These are phyloP conservation scores for Verticillium nubilum DNA, from an alignment of 2,329 filamentous ascomycete genomes.

Conservation along the genomic window DNA sequence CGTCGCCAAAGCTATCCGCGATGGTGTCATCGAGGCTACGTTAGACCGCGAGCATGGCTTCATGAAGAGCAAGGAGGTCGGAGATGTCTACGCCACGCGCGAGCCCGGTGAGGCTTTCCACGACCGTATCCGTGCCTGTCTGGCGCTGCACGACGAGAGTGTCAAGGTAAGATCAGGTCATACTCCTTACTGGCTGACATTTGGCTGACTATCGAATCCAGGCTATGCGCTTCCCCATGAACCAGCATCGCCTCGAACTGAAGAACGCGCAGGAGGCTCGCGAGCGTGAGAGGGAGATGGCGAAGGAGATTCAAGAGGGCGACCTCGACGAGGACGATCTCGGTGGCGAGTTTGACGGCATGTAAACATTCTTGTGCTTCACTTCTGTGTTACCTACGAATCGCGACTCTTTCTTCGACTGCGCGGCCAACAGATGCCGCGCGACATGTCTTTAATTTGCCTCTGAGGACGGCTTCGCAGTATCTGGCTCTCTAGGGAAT, in stretches of 20 bases:
- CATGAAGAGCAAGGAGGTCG: conserved; percentile 97
- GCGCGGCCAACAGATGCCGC: background rate
- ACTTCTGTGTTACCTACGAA: conserved; percentile 7
- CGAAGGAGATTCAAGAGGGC: conserved; percentile 97
- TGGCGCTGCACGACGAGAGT: conserved; percentile 92
- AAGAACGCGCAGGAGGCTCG: conserved; percentile 99
- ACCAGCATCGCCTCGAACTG: conserved; percentile 92
- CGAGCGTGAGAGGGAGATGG: conserved; percentile 92
- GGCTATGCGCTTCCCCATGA: conserved; percentile 99
- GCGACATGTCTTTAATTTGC: background rate
- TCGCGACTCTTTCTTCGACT: background rate
- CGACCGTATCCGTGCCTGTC: conserved; percentile 87
- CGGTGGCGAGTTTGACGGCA: conserved; percentile 91
- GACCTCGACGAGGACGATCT: conserved; percentile 96
- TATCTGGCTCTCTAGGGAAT: background rate
- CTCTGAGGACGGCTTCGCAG: background rate
- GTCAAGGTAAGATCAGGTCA: conserved; percentile 66
- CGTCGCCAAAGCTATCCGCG: conserved; percentile 95
- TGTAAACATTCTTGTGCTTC: conserved; percentile 49
- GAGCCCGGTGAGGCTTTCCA: conserved; percentile 98
- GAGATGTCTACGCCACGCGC: conserved; percentile 91
- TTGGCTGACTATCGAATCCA: conserved; percentile 24
- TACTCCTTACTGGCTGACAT: conserved; percentile 16
- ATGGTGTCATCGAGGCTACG: conserved; percentile 94
- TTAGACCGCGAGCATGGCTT: conserved; percentile 91